Conservation (phyloP, 306 rosid genomes). For the Ammopiptanthus mongolicus region DNA sequence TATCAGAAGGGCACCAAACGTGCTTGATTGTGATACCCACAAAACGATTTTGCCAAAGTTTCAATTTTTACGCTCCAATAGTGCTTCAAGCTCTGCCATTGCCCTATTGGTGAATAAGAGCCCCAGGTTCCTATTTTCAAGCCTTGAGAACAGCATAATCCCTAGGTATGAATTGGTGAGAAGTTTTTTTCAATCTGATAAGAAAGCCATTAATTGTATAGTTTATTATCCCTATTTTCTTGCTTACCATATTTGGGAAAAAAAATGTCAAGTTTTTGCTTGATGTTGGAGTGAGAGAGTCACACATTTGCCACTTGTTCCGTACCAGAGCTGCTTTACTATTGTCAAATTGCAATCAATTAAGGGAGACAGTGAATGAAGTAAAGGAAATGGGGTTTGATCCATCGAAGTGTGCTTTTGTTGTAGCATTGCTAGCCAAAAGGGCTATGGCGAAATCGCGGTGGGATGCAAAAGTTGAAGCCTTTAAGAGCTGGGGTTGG, state of each 20-base stretch:
- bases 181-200: not conserved
- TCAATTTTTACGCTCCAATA: constrained; percentile 22
- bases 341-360: not conserved
- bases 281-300: not conserved
- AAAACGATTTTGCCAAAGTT: not conserved
- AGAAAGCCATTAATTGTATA: not conserved
- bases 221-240: not conserved
- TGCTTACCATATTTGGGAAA: not conserved
- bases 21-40: not conserved
- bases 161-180: not conserved
- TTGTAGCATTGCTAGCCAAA: constrained; percentile 8
- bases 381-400: constrained; percentile 39
- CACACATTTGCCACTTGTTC: not conserved
- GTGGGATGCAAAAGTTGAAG: constrained; percentile 28
- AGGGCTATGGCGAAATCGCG: constrained; percentile 11
- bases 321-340: not conserved
- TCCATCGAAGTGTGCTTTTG: constrained; percentile 8
- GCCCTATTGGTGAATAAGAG: not conserved
- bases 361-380: constrained; percentile 10
- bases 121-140: not conserved
- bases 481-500: constrained; percentile 44
- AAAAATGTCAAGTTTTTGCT: not conserved
- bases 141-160: not conserved
- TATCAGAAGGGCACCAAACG: not conserved
- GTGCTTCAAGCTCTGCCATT: not conserved